These are phyloP conservation scores for Aspergillus indologenus DNA, from an alignment of 495 filamentous ascomycete genomes.

Conservation along the genomic window DNA sequence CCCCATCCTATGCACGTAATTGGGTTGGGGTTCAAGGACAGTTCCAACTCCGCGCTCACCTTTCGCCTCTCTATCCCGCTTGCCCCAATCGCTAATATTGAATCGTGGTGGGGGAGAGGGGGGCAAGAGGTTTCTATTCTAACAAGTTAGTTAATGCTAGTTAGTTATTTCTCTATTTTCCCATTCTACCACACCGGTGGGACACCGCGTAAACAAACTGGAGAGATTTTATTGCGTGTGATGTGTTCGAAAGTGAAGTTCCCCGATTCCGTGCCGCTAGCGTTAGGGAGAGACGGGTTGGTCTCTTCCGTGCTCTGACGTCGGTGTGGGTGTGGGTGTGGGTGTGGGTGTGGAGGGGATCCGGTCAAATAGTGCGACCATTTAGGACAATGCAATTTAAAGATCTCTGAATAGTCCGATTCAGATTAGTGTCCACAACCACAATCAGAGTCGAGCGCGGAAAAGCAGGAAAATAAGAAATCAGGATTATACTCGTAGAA, in stretches of 20 bases:
- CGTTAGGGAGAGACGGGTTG: slow-evolving; percentile 13
- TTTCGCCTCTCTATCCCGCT: not conserved
- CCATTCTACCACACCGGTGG: not conserved
- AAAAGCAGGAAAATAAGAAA: not conserved
- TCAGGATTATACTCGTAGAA: not conserved
- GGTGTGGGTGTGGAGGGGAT: slow-evolving; percentile 26
- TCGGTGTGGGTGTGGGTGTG: slow-evolving; percentile 30
- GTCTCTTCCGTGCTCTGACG: slow-evolving; percentile 32
- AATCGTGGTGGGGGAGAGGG: not conserved
- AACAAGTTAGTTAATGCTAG: not conserved
- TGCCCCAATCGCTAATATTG: not conserved
- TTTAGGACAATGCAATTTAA: slow-evolving; percentile 3
- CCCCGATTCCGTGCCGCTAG: slow-evolving; percentile 30
- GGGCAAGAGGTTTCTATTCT: not conserved
- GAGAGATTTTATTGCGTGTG: slow-evolving; percentile 18
- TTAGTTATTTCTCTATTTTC: not conserved
- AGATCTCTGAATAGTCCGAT: not conserved
- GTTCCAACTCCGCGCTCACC: not conserved
- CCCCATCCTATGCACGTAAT: not conserved
- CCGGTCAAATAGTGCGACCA: not conserved
- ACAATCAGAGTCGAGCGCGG: not conserved
- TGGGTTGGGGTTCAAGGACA: not conserved
- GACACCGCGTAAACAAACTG: not conserved
- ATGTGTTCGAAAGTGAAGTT: slow-evolving; percentile 29
- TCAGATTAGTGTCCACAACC: not conserved